These are phyloP conservation scores for Macroventuria anomochaeta DNA, from an alignment of 2,329 filamentous ascomycete genomes.

Conservation along the genomic window DNA sequence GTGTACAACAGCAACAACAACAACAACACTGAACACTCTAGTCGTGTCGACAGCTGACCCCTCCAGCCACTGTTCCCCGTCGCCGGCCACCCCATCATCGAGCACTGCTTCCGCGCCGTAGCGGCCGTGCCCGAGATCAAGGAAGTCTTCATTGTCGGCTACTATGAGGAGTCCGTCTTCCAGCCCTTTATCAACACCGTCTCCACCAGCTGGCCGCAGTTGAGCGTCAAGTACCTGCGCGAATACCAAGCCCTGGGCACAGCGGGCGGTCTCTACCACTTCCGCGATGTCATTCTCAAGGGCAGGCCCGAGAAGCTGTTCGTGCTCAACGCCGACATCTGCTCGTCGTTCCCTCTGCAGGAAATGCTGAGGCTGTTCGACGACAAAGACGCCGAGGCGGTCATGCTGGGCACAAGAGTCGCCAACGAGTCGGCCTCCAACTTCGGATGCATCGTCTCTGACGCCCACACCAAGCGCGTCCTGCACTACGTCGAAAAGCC, in stretches of 20 bases:
- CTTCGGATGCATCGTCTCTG: constrained; percentile 97
- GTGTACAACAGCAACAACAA: constrained; percentile 14
- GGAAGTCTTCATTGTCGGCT: constrained; percentile 97
- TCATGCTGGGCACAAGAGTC: constrained; percentile 92
- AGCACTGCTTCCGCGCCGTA: constrained; percentile 93
- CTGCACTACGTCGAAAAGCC: constrained; percentile 99
- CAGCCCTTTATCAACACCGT: constrained; percentile 97
- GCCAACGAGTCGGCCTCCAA: constrained; percentile 90
- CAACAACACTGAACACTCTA: background rate
- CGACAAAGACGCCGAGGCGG: constrained; percentile 93
- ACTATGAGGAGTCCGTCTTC: constrained; percentile 97
- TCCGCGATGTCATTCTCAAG: constrained; percentile 98
- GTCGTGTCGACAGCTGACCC: background rate
- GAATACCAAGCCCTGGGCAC: constrained; percentile 97
- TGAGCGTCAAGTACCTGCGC: constrained; percentile 92
- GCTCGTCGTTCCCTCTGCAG: constrained; percentile 94
- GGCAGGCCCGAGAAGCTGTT: constrained; percentile 94
- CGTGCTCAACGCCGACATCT: constrained; percentile 96
- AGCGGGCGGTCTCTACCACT: constrained; percentile 96
- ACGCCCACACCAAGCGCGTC: constrained; percentile 90
- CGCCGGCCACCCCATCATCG: constrained; percentile 96
- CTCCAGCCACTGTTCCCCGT: constrained; percentile 93
- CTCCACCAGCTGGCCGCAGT: constrained; percentile 80
- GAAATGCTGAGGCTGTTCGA: constrained; percentile 96
- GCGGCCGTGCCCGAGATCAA: constrained; percentile 90